Base-by-base conservation (phyloP, 164 flowering plant species). In the Dillenia suffruticosa region DNA sequence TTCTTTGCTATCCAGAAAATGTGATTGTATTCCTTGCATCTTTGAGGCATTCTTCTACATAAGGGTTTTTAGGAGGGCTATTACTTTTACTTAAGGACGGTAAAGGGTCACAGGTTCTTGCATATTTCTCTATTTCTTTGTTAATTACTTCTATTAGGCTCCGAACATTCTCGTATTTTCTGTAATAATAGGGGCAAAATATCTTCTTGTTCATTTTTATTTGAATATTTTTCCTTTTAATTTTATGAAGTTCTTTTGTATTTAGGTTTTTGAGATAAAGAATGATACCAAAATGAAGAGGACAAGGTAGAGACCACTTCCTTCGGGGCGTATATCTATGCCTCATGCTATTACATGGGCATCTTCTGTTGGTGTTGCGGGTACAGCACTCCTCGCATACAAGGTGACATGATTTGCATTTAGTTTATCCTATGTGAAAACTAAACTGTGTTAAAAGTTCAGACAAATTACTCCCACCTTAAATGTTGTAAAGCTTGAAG, bases 201-300 rank as follows among this genome's bases (percentile, higher is more conserved):
- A 32, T 32, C 40, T 32, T 32, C 40, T 32, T 32, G 40, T 32
- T 32, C 40, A 4, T 4, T 32, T 26, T 32, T 32, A 5, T 4
- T 32, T 32, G 40, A 32, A 1, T 26, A 1, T 5, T 26, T 26
- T 26, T 26, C 40, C 40, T 32, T 5, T 32, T 32, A 32, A 32
- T 32, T 32, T 32, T 32, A 32, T 4, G 0, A 32, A 4, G 40
- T 64, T 12, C 16, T 59, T 47, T 40, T 66, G 16, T 63, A 60
- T 52, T 56, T 68, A 93, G 97, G 90, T 87, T 26, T 89, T 90
- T 76, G 98, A 94, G 78, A 76, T 77, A 63, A 77, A 57, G 1
- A 91, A 94, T 77, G 98, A 94, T 81, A 90, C 96, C 57, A 83
- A 74, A 76, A 94, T 94, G 98, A 94, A 89, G 70, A 77, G 98